Conservation (phyloP, 2,329 filamentous ascomycete species). For the Colletotrichum filicis region DNA sequence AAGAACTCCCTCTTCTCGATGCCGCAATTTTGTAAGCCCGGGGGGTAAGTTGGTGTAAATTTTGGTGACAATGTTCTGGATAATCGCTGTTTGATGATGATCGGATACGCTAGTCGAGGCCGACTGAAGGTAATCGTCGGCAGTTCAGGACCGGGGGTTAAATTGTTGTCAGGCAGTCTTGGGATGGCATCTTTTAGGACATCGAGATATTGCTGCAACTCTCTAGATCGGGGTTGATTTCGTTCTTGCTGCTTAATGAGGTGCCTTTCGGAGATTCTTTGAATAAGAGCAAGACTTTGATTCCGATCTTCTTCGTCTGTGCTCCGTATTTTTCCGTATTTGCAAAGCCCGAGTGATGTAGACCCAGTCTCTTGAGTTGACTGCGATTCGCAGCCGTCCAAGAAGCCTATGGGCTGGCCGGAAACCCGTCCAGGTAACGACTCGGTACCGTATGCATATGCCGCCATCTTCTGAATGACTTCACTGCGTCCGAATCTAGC, state of each 20-base stretch:
- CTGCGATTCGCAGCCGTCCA: neutral
- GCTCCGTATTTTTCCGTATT: neutral
- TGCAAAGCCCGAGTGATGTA: neutral
- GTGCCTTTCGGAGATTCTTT: neutral
- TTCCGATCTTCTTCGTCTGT: neutral
- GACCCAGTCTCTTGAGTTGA: neutral
- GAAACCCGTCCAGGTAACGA: neutral
- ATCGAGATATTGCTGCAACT: neutral
- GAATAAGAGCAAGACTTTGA: neutral
- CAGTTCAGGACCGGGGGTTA: neutral
- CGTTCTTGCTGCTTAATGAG: neutral
- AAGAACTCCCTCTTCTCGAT: neutral
- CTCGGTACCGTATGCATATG: neutral
- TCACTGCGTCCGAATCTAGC: too few relatives aligned
- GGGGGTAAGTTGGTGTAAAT: neutral
- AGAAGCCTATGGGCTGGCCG: neutral
- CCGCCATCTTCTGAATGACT: neutral
- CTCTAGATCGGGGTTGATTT: neutral
- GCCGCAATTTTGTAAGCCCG: neutral
- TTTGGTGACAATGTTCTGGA: neutral
- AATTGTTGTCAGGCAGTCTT: neutral
- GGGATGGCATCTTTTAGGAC: neutral
- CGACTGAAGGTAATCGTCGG: neutral
- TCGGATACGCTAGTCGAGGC: neutral
- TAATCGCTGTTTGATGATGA: neutral